phyloP scores from a whole-genome alignment of 1,284 basidiomycete species.

The Austroboletus rostrupii region DNA sequence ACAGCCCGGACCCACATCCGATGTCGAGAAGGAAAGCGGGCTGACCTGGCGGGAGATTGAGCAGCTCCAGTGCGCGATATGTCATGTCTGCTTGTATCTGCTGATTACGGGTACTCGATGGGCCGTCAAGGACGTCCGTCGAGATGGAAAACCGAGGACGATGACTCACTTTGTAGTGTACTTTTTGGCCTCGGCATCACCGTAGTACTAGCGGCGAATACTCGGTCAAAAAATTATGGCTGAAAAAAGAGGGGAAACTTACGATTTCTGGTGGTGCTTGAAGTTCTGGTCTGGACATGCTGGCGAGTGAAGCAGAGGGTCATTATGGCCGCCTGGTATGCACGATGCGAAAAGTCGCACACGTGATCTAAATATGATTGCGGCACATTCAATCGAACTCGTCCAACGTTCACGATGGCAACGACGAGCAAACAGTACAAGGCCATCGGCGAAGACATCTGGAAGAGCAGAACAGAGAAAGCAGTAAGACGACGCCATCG shows the following conservation, averaged over 20 bases:
- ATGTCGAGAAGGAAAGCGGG: conserved; percentile 90
- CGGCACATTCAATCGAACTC: neutral
- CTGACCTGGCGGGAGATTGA: conserved; percentile 76
- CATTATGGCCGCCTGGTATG: neutral
- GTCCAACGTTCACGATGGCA: conserved; percentile 43
- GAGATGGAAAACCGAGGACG: neutral
- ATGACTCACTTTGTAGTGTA: conserved; percentile 86
- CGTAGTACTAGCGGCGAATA: conserved; percentile 76
- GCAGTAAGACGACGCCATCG: conserved; percentile 55
- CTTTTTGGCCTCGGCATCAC: conserved; percentile 91
- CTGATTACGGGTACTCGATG: conserved; percentile 84
- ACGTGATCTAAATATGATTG: conserved; percentile 23
- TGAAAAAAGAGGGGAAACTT: conserved; percentile 17
- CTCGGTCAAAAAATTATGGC: conserved; percentile 11
- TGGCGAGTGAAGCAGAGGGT: neutral
- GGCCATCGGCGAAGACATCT: conserved; percentile 82
- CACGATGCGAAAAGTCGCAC: conserved; percentile 5
- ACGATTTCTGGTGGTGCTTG: conserved; percentile 96
- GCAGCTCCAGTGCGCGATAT: conserved; percentile 88
- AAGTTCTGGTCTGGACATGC: conserved; percentile 94
- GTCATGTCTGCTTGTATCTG: conserved; percentile 99
- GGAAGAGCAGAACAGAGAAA: conserved; percentile 88
- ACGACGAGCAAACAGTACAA: conserved; percentile 79
- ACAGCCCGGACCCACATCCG: conserved; percentile 97
- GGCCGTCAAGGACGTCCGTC: neutral